A percentile compares a stretch with the other conserved stretches of the same genome.
phyloP scores from a whole-genome alignment of 2,329 filamentous ascomycete species.

The Colletotrichum camelliae region DNA sequence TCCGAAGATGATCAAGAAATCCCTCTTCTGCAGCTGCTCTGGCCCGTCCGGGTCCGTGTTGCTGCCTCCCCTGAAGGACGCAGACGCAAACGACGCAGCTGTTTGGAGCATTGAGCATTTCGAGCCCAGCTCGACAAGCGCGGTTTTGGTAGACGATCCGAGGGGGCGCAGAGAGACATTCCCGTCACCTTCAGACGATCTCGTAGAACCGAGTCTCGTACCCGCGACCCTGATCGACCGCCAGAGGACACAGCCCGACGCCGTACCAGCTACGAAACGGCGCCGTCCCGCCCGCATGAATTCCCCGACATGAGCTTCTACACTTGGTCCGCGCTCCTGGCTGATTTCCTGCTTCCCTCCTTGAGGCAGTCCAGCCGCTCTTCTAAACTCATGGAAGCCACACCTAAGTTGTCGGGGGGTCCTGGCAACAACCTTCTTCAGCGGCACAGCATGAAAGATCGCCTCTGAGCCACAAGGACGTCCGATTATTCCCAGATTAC shows the following conservation, averaged over 20 bases:
- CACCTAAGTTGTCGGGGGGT: background rate
- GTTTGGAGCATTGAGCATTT: slow-evolving; percentile 3
- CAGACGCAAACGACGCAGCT: background rate
- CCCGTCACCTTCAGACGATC: slow-evolving; percentile 15
- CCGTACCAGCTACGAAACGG: slow-evolving; percentile 20
- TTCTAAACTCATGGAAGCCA: slow-evolving; percentile 4
- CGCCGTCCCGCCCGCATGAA: slow-evolving; percentile 13
- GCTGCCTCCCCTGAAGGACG: slow-evolving; percentile 7
- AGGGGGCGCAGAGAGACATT: background rate
- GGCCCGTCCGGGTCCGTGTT: background rate
- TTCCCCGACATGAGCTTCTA: background rate
- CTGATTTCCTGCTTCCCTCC: background rate
- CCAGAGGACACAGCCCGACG: slow-evolving; percentile 1
- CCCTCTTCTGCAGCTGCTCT: background rate
- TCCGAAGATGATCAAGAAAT: slow-evolving; percentile 8
- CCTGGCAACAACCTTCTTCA: background rate
- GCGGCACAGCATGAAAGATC: slow-evolving; percentile 18
- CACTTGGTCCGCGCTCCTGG: background rate
- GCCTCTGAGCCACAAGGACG: slow-evolving; percentile 19
- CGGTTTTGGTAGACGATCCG: background rate
- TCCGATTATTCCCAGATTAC: slow-evolving; percentile 4
- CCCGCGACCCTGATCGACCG: slow-evolving; percentile 10
- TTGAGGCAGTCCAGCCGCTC: background rate
- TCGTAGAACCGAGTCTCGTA: slow-evolving; percentile 19
- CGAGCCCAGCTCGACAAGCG: slow-evolving; percentile 1